A percentile compares a stretch with the other conserved stretches of the same genome.
Conservation (phyloP, 495 filamentous ascomycete species). For the Hypoxylon perforatum region DNA sequence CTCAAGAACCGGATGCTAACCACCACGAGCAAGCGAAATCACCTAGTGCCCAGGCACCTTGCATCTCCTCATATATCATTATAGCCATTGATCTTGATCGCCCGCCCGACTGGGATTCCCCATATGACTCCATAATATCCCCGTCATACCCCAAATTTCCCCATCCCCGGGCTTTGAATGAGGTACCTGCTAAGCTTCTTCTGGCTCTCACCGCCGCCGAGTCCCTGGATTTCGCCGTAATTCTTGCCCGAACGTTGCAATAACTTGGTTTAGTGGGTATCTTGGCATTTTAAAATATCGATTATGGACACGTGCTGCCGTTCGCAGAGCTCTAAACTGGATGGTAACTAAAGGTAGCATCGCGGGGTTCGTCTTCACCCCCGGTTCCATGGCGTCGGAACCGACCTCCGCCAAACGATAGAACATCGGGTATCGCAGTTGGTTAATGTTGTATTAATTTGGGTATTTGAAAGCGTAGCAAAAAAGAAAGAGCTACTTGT, state of each 20-base stretch:
- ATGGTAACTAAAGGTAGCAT: too few relatives aligned
- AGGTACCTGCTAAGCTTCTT: slow-evolving; percentile 20
- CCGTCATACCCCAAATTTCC: slow-evolving; percentile 29
- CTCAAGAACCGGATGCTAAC: neutral
- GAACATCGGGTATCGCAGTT: too few relatives aligned
- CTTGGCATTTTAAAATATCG: too few relatives aligned
- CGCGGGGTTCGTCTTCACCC: neutral
- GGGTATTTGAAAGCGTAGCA: too few relatives aligned
- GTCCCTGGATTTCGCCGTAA: slow-evolving; percentile 6
- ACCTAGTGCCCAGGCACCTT: neutral
- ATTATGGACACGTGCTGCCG: too few relatives aligned
- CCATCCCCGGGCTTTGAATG: neutral
- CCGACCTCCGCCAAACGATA: neutral
- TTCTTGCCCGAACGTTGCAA: slow-evolving; percentile 7
- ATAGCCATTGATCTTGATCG: too few relatives aligned
- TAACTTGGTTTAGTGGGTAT: neutral
- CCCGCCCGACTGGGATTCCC: too few relatives aligned
- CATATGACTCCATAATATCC: too few relatives aligned
- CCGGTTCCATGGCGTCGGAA: neutral
- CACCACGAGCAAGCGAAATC: neutral
- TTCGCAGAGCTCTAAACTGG: too few relatives aligned
- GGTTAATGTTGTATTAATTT: too few relatives aligned
- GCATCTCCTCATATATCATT: too few relatives aligned
- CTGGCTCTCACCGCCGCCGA: slow-evolving; percentile 1
- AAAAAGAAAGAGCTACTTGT: too few relatives aligned